A percentile compares a stretch with the other conserved stretches of the same genome.
These are phyloP conservation scores for Massariosphaeria phaeospora DNA, from an alignment of 495 filamentous ascomycete species.

Conservation along the genomic window DNA sequence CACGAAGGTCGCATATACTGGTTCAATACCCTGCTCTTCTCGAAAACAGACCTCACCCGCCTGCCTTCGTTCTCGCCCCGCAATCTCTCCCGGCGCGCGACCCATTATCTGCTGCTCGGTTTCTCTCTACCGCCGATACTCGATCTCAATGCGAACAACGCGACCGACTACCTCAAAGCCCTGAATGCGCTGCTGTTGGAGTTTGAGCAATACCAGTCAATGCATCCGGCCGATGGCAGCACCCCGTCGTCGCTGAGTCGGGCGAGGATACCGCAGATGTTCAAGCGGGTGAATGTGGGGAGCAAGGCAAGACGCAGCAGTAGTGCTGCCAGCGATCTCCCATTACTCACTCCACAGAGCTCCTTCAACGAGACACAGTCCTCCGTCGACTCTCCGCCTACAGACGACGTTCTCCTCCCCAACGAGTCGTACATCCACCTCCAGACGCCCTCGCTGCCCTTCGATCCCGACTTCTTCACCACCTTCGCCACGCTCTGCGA, in stretches of 20 bases:
- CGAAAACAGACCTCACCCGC: constrained; percentile 69
- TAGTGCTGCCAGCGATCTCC: constrained; percentile 52
- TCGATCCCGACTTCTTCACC: constrained; percentile 96
- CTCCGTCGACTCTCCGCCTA: constrained; percentile 37
- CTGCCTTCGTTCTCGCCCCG: constrained; percentile 80
- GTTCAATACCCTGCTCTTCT: constrained; percentile 94
- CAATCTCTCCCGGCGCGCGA: constrained; percentile 78
- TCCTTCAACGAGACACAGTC: constrained; percentile 43
- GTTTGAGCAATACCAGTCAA: constrained; percentile 86
- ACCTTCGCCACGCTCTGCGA: constrained; percentile 97
- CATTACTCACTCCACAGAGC: constrained; percentile 34
- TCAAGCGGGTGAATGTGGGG: constrained; percentile 61
- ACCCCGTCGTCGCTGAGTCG: constrained; percentile 66
- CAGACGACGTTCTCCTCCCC: constrained; percentile 32
- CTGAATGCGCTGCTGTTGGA: constrained; percentile 82
- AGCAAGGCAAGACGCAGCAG: constrained; percentile 68
- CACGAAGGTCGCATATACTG: constrained; percentile 93
- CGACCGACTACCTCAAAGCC: constrained; percentile 79
- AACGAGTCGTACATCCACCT: constrained; percentile 86
- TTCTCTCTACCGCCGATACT: constrained; percentile 83
- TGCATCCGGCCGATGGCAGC: constrained; percentile 71
- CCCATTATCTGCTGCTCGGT: constrained; percentile 88
- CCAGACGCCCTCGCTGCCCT: constrained; percentile 85
- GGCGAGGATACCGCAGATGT: constrained; percentile 81
- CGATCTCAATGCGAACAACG: constrained; percentile 71